phyloP scores from a whole-genome alignment of 2,329 filamentous ascomycete genomes.

The Penicillium sp. region DNA sequence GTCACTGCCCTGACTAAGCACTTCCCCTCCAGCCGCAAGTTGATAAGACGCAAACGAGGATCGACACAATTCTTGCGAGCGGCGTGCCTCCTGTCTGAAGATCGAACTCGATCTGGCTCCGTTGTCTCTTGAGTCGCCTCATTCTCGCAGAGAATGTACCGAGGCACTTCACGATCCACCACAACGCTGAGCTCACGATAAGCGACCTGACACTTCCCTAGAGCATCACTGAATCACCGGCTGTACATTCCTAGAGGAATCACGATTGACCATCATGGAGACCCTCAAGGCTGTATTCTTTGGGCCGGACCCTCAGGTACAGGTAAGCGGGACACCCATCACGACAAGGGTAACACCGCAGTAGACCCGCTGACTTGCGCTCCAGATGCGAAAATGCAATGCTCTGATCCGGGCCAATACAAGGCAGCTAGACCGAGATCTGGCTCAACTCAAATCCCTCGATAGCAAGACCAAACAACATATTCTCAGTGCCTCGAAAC shows the following conservation, averaged over 20 bases:
- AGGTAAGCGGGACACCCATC: slow-evolving; percentile 53
- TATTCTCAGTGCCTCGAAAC: slow-evolving; percentile 75
- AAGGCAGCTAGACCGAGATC: slow-evolving; percentile 91
- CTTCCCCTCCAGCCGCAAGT: slow-evolving; percentile 7
- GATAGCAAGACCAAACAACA: slow-evolving; percentile 79
- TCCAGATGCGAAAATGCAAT: slow-evolving; percentile 91
- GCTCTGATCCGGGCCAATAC: slow-evolving; percentile 80
- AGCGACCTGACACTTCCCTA: neutral
- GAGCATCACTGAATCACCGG: neutral
- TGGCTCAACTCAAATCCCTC: slow-evolving; percentile 67
- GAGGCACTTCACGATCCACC: neutral
- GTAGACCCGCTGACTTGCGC: slow-evolving; percentile 10
- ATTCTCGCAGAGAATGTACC: slow-evolving; percentile 1
- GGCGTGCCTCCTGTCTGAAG: neutral
- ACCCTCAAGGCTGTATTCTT: slow-evolving; percentile 78
- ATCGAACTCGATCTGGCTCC: neutral
- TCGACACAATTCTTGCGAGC: neutral
- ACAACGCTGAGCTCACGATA: slow-evolving; percentile 1
- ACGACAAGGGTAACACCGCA: neutral
- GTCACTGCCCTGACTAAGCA: neutral
- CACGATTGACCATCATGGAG: slow-evolving; percentile 60
- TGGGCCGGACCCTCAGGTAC: slow-evolving; percentile 85
- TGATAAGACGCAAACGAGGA: slow-evolving; percentile 7
- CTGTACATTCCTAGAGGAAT: neutral
- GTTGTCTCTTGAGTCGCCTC: neutral